Evolutionary conservation across 257 asterid genomes (phyloP).

Genomic region (Solanum chmielewskii): DNA sequence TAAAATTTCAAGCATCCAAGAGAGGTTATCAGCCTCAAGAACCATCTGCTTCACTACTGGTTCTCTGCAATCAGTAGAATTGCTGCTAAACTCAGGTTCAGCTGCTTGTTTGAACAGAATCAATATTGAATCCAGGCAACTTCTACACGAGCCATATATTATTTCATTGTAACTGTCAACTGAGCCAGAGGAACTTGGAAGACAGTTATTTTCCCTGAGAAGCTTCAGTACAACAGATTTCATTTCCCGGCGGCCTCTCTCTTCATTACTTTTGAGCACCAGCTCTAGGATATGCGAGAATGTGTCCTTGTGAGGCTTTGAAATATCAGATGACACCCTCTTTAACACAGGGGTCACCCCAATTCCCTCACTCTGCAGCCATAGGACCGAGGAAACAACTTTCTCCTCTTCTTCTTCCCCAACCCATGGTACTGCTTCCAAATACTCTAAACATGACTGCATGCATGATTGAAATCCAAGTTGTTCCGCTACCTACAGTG

Average conservation of each 20-base stretch:
- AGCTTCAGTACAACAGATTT: slow-evolving; percentile 75
- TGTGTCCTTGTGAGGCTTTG: slow-evolving; percentile 52
- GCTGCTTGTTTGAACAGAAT: slow-evolving; percentile 62
- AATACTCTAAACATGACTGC: slow-evolving; percentile 69
- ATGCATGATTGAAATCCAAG: slow-evolving; percentile 63
- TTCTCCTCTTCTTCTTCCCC: slow-evolving; percentile 95
- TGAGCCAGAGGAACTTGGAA: slow-evolving; percentile 41
- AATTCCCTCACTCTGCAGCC: slow-evolving; percentile 56
- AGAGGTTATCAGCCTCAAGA: slow-evolving; percentile 65
- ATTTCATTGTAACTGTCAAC: slow-evolving; percentile 48
- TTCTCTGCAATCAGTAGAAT: slow-evolving; percentile 18
- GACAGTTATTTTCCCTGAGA: slow-evolving; percentile 49
- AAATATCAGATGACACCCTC: slow-evolving; percentile 58
- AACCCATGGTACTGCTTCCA: slow-evolving; percentile 98
- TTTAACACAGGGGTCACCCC: slow-evolving; percentile 63
- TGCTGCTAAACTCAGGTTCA: slow-evolving; percentile 27
- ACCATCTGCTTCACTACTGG: slow-evolving; percentile 31
- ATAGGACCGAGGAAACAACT: slow-evolving; percentile 57
- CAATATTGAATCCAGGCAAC: slow-evolving; percentile 39
- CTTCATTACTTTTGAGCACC: slow-evolving; percentile 80
- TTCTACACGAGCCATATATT: slow-evolving; percentile 50
- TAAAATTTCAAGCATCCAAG: slow-evolving; percentile 80
- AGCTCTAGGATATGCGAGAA: slow-evolving; percentile 59
- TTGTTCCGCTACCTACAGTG: slow-evolving; percentile 56
- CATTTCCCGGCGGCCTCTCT: slow-evolving; percentile 82